phyloP scores from a whole-genome alignment of 2,329 filamentous ascomycete species.

The Clarireedia paspali region DNA sequence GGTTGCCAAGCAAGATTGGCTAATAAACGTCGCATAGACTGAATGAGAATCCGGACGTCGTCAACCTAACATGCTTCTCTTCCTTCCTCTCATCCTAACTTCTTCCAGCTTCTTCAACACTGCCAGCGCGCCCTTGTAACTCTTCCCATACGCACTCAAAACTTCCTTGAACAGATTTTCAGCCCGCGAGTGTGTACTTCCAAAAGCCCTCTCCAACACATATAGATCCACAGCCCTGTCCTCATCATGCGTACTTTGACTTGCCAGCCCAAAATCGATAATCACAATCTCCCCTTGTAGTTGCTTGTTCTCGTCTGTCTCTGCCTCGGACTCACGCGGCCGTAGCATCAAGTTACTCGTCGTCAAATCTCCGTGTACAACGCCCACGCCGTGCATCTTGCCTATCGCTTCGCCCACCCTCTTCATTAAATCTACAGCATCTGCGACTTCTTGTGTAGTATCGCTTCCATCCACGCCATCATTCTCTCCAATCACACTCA shows the following conservation, averaged over 20 bases:
- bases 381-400: slow-evolving; percentile 70
- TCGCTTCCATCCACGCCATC: slow-evolving; percentile 34
- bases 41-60: slow-evolving; percentile 1
- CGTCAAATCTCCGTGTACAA: slow-evolving; percentile 92
- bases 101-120: slow-evolving; percentile 82
- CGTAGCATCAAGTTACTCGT: slow-evolving; percentile 93
- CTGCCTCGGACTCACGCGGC: slow-evolving; percentile 11
- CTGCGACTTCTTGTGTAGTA: slow-evolving; percentile 35
- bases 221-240: slow-evolving; percentile 95
- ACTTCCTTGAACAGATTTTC: slow-evolving; percentile 70
- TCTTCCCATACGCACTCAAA: slow-evolving; percentile 63
- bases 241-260: slow-evolving; percentile 74
- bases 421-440: slow-evolving; percentile 56
- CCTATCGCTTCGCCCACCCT: slow-evolving; percentile 67
- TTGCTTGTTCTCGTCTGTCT: slow-evolving; percentile 18
- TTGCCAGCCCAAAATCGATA: slow-evolving; percentile 91
- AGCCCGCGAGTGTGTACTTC: slow-evolving; percentile 84
- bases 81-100: slow-evolving; percentile 86
- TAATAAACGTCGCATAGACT: too few species aligned
- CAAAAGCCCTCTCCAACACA: slow-evolving; percentile 89
- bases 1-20: background rate
- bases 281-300: slow-evolving; percentile 72
- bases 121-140: slow-evolving; percentile 65
- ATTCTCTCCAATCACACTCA: slow-evolving; percentile 20
- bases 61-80: slow-evolving; percentile 92